Evolutionary conservation across 331 rosid genomes (phyloP), one percentile per base, ranked within the genome.

Genomic region (Erythrophleum ivorense): DNA sequence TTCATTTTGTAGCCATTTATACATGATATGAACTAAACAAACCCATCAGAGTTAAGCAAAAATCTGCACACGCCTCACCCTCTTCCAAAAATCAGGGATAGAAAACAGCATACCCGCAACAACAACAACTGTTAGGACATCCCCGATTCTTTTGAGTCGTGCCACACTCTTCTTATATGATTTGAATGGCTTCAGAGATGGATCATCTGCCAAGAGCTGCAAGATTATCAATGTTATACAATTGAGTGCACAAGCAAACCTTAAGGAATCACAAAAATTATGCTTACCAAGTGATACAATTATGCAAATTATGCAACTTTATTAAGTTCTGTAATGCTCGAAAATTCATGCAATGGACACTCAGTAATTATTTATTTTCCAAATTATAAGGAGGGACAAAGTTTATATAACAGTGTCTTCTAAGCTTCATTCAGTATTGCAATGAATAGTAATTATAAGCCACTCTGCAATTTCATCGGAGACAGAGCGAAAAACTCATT

Each of bases 141-240:
- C 88, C 57, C 91, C 93, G 8, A 89, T 6, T 73, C 81, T 83
- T 76, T 84, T 91, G 73, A 91, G 36, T 2, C 53, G 79, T 11
- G 19, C 1, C 57, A 87, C 94, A n/a, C 81, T 85, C 82, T 86
- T 86, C 89, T 85, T 90, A 69, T 87, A 85, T 19, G 94, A 91
- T 84, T 87, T 90, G 86, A 87, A 91, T 68, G 86, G 89, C 75
- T 71, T 85, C 29, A 91, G 73, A 74, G 85, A 33, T 6, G 90
- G 86, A 75, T 90, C 94, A 50, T 84, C 83, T 9, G 92, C 92
- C 91, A 91, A 84, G 46, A 91, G 89, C 92, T 91, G 90, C 88
- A 50, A 78, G 31, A 34, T 12, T 75, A 64, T 45, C 62, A 60
- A 31, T 75, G 84, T 58, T 63, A 59, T 33, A 79, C 58, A 69